Evolutionary conservation across 139 green algal genomes (phyloP).

Genomic region (Chlorokybus atmophyticus): DNA sequence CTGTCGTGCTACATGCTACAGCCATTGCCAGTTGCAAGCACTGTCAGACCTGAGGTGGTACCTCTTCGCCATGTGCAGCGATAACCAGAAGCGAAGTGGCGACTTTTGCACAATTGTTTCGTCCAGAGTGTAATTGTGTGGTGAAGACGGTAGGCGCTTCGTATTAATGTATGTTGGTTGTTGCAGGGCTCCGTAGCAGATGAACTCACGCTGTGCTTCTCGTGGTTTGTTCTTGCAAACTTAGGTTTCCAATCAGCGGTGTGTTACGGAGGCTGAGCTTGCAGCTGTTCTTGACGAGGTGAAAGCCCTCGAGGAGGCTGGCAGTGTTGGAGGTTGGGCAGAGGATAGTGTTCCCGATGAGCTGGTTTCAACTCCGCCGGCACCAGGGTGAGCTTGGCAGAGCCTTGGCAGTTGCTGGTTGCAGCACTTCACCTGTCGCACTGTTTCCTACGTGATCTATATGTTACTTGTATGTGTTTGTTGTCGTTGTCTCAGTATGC

Average conservation of each 20-base stretch:
- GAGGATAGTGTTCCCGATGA: slow-evolving; percentile 20
- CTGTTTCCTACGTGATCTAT: not conserved
- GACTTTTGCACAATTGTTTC: slow-evolving; percentile 28
- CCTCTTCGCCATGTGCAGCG: not conserved
- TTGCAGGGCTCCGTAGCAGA: too few species aligned
- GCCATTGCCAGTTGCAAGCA: too few species aligned
- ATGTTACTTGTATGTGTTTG: not conserved
- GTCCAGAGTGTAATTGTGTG: slow-evolving; percentile 34
- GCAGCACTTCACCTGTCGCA: too few species aligned
- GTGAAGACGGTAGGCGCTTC: slow-evolving; percentile 30
- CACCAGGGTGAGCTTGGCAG: slow-evolving; percentile 20
- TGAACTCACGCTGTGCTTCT: too few species aligned
- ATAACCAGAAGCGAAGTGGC: slow-evolving; percentile 40
- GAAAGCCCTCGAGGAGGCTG: slow-evolving; percentile 23
- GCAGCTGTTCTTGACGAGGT: slow-evolving; percentile 41
- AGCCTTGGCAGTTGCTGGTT: not conserved
- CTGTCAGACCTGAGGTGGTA: not conserved
- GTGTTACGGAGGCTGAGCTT: slow-evolving; percentile 22
- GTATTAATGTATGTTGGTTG: too few species aligned
- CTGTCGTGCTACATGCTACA: too few species aligned
- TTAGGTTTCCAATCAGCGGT: slow-evolving; percentile 26
- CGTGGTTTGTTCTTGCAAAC: too few species aligned
- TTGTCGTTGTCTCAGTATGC: not conserved
- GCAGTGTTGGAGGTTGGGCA: slow-evolving; percentile 12
- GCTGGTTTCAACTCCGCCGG: slow-evolving; percentile 7